Evolutionary conservation across 2,329 filamentous ascomycete genomes (phyloP), one percentile per base, ranked within the genome.

Genomic region (Cordyceps javanica): DNA sequence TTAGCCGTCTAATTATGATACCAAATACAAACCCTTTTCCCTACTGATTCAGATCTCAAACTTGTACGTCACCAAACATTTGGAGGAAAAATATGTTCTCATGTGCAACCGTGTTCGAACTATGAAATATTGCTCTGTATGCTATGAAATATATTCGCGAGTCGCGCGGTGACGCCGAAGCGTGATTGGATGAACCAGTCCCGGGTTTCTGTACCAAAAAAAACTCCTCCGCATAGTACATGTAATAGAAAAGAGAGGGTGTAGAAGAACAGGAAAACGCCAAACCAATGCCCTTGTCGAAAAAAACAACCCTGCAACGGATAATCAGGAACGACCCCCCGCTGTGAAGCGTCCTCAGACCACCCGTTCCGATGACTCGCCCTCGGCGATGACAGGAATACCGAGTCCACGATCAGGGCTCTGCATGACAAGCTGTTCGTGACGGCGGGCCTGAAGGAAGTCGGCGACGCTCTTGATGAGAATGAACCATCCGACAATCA

Each of bases 401-500:
- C 86, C 86, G 54, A 97, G 77, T 2, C 93, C 92, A 36, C 94
- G 82, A 66, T 96, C 92, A 0, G 94, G 94, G 69, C 91, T 96
- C 70, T 96, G 92, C 63, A 97, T 76, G 5, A 99, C 91, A 52
- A 99, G 78, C 70, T 94, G 90, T 75, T 99, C 94, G 69, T 97
- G 94, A 67, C 91, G 82, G 69, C 93, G 82, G 38, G 91, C 94
- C 64, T 87, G 84, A 61, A 97, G 75, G 69, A 94, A 99, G 70
- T 97, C 92, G 65, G 88, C 91, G 19, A 96, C 85, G n/a, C 91
- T 87, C 72, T 92, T 85, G 69, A 99, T 97, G 61, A 99, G 77
- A 61, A 99, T 91, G 68, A 97, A 97, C 94, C 94, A 99, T 5
- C 94, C 94, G 1, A 96, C 88, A 68, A 99, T 90, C 94, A 99